phyloP scores from a whole-genome alignment of 148 eudicot genomes.

The Amaranthus cruentus region DNA sequence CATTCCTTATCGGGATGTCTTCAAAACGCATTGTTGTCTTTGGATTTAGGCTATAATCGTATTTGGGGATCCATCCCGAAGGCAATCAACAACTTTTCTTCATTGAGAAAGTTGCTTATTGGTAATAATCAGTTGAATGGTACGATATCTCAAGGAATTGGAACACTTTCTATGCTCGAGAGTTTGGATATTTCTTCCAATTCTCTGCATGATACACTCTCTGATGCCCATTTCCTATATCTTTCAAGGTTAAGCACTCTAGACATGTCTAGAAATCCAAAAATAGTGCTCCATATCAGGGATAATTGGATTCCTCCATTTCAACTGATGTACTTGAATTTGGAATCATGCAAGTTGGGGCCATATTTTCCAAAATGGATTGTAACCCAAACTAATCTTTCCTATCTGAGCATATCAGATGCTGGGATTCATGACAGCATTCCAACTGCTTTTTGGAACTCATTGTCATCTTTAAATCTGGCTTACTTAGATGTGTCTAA shows the following conservation, averaged over 20 bases:
- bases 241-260: conserved; percentile 18
- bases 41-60: conserved; percentile 7
- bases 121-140: conserved; percentile 21
- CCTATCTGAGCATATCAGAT: neutral
- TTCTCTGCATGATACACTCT: conserved; percentile 20
- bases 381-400: neutral
- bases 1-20: conserved; percentile 2
- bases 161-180: conserved; percentile 25
- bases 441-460: conserved; percentile 15
- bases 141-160: neutral
- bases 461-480: neutral
- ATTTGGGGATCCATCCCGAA: conserved; percentile 23
- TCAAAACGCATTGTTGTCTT: neutral
- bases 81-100: neutral
- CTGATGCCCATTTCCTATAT: conserved; percentile 18
- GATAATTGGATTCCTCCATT: conserved; percentile 10
- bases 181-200: conserved; percentile 20
- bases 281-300: conserved; percentile 4
- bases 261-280: conserved; percentile 22
- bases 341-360: conserved; percentile 8
- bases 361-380: conserved; percentile 11
- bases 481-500: neutral
- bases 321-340: neutral
- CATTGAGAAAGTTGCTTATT: conserved; percentile 4
- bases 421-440: neutral